Conservation (phyloP, 2,329 filamentous ascomycete genomes). For the Neonectria sp. region DNA sequence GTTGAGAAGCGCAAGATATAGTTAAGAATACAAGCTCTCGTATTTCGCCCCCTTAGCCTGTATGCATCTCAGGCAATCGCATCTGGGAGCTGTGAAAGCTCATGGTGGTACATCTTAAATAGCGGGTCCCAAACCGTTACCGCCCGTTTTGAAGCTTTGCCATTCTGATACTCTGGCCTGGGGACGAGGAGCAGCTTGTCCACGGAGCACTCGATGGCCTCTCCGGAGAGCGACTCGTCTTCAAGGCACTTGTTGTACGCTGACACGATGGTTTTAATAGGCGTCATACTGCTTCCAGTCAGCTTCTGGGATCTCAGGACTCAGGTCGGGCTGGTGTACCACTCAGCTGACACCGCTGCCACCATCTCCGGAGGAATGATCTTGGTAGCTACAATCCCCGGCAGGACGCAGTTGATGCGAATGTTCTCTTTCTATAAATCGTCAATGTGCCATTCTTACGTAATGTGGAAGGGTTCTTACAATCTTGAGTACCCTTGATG, state of each 20-base stretch:
- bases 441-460: not conserved
- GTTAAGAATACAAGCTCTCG: not conserved
- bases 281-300: slow-evolving; percentile 53
- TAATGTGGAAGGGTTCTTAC: slow-evolving; percentile 11
- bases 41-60: not conserved
- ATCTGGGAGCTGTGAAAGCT: slow-evolving; percentile 57
- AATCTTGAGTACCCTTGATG: slow-evolving; percentile 56
- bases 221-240: slow-evolving; percentile 58
- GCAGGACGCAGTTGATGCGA: slow-evolving; percentile 63
- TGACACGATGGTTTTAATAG: slow-evolving; percentile 58
- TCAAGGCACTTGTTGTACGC: slow-evolving; percentile 63
- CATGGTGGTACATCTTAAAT: slow-evolving; percentile 61
- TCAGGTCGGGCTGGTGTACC: slow-evolving; percentile 24
- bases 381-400: slow-evolving; percentile 62
- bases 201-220: slow-evolving; percentile 61
- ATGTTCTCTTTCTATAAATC: slow-evolving; percentile 60
- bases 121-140: slow-evolving; percentile 65
- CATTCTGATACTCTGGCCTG: slow-evolving; percentile 56
- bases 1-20: not conserved
- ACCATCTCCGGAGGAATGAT: slow-evolving; percentile 62
- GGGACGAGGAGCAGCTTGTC: slow-evolving; percentile 50
- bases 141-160: slow-evolving; percentile 57
- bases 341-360: slow-evolving; percentile 55
- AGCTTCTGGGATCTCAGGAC: not conserved
- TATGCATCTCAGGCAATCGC: slow-evolving; percentile 39